These are phyloP conservation scores for Pestalotiopsis sp. DNA, from an alignment of 2,329 filamentous ascomycete species.

Conservation along the genomic window DNA sequence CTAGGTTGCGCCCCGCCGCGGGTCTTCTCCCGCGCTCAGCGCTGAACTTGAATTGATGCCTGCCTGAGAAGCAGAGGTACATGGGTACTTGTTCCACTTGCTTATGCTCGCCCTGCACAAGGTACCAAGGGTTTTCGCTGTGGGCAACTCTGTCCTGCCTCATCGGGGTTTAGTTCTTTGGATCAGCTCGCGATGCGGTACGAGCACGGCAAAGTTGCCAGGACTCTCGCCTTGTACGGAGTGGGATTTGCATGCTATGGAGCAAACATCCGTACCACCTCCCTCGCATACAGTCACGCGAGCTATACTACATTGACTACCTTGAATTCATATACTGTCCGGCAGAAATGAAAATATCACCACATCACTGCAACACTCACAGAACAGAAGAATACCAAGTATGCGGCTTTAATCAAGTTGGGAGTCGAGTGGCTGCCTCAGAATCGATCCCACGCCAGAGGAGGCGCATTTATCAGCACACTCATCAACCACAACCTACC, in stretches of 20 bases:
- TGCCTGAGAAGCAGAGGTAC: background rate
- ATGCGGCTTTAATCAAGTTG: background rate
- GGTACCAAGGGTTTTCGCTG: background rate
- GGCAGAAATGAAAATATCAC: too few species aligned
- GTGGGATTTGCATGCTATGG: background rate
- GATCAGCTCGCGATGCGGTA: background rate
- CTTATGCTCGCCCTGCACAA: background rate
- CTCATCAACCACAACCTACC: background rate
- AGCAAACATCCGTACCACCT: background rate
- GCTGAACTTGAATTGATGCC: background rate
- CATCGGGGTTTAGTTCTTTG: background rate
- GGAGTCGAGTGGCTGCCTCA: background rate
- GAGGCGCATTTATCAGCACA: background rate
- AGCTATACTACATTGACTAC: too few species aligned
- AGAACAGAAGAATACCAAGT: background rate
- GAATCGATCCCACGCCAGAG: background rate
- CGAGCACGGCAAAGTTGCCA: background rate
- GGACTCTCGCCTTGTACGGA: background rate
- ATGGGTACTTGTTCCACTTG: background rate
- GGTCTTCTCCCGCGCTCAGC: background rate
- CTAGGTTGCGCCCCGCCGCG: background rate
- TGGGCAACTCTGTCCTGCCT: background rate
- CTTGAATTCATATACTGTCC: too few species aligned
- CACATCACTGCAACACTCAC: background rate
- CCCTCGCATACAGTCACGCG: too few species aligned